Evolutionary conservation across 768 basidiomycete genomes (phyloP), one percentile per base, ranked within the genome.

Genomic region (Hypholoma fasciculare): DNA sequence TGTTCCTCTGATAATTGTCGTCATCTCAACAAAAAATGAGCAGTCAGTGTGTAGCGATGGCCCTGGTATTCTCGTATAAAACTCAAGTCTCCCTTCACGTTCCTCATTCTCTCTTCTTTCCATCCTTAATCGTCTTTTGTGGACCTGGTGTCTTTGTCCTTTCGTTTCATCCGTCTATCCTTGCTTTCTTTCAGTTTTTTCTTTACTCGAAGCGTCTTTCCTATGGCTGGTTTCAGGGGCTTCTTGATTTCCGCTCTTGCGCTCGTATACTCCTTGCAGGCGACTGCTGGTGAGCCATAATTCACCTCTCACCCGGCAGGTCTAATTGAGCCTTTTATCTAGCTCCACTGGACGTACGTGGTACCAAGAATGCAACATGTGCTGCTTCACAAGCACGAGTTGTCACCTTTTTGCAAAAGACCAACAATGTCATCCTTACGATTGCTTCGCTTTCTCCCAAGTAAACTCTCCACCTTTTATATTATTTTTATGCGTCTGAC

Each of bases 161-260:
- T 54, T 54, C 30, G 52, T 59, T 59, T 49, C n/a, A 23, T 43
- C 20, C 23, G 12, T 52, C 54, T 14, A 53, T 50, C 56, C 38
- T 48, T 12, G 9, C 50, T 50, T 47, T 52, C 40, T 14, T 43
- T 50, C 39, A n/a, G 34, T 51, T 50, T 47, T 39, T 17, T 30
- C 52, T 7, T 30, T 4, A 19, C 48, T 57, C 26, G 42, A 53
- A 50, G 20, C 39, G 13, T 43, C 14, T 56, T 27, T 54, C 43
- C 47, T n/a, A 68, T 69, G 69, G 66, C 65, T 55, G 64, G 63
- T 54, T 59, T 69, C 26, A 37, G 57, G 52, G 43, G 57, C 44
- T 47, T 64, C 37, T 39, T 65, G 9, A 19, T 65, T 48, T 60
- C 52, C 6, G 12, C 52, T 54, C 39, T 63, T 23, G 49, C 63